Evolutionary conservation across 2,329 filamentous ascomycete species (phyloP), one percentile per base, ranked within the genome.

Genomic region (Pestalotiopsis sp.): DNA sequence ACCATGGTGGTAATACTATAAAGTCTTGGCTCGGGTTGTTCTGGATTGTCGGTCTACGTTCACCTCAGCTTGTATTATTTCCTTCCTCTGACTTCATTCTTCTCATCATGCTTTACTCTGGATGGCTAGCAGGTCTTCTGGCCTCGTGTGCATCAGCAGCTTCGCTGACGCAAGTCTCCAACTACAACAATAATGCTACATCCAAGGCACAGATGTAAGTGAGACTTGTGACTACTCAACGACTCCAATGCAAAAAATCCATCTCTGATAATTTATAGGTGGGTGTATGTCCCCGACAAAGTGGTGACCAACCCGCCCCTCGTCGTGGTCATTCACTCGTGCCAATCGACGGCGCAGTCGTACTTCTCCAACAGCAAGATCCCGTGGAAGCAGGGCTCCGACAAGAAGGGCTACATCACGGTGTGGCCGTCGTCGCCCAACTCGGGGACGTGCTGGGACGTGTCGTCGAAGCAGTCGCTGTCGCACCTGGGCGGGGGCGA

Each of bases 391-490:
- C 66, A 73, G 31, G 79, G 78, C 1, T 77, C 77, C 20, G 78
- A 81, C 68, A 70, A 70, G 58, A 80, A 79, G 70, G 79, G 79
- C 0, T 81, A 79, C 71, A 77, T 80, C 68, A 82, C 84, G 63
- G 84, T 89, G 68, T 89, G 86, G 78, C 86, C 86, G 2, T 80
- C 78, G 67, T 84, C 82, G 9, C 85, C 86, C 0, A 82, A 86
- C 70, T 75, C 74, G n/a, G 85, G 78, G 12, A 78, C 76, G 20
- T 90, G 87, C 77, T 90, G 87, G 87, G 87, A 90, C 70, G 87
- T 89, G 4, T 84, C 83, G 6, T 85, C 82, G n/a, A 78, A 79
- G 45, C 64, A 68, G 9, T 83, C 84, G 0, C 72, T 81, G 41
- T 73, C 72, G 6, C 76, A 78, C 68, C 68, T 75, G 3, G 80